These are phyloP conservation scores for Volvariella surrecta DNA, from an alignment of 1,284 basidiomycete genomes.

Conservation along the genomic window DNA sequence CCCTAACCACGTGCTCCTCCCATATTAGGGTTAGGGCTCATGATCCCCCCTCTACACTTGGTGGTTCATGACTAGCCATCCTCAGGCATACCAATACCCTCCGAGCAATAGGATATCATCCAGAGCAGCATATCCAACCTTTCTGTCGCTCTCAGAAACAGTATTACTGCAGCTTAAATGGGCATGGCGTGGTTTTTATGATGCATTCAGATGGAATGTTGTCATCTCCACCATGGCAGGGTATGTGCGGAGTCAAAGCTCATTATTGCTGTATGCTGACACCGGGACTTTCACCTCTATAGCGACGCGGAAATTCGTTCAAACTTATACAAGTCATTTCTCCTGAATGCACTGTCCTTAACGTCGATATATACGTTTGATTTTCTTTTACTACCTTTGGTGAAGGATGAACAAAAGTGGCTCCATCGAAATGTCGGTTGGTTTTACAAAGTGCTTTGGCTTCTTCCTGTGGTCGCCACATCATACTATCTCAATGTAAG, in stretches of 20 bases:
- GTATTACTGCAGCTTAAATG: slow-evolving; percentile 49
- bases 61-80: slow-evolving; percentile 6
- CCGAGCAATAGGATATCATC: slow-evolving; percentile 19
- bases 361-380: slow-evolving; percentile 68
- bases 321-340: slow-evolving; percentile 63
- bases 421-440: slow-evolving; percentile 61
- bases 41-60: too few species aligned
- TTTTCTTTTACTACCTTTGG: slow-evolving; percentile 60
- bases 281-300: slow-evolving; percentile 2
- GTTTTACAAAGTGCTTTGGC: slow-evolving; percentile 70
- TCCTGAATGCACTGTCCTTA: slow-evolving; percentile 63
- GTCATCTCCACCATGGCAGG: slow-evolving; percentile 43
- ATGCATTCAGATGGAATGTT: slow-evolving; percentile 65
- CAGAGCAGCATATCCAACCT: slow-evolving; percentile 52
- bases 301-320: slow-evolving; percentile 69
- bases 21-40: slow-evolving; percentile 27
- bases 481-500: slow-evolving; percentile 74
- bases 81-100: slow-evolving; percentile 1
- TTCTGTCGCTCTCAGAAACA: slow-evolving; percentile 56
- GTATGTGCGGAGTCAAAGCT: too few species aligned
- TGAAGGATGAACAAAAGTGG: slow-evolving; percentile 54
- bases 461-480: slow-evolving; percentile 60
- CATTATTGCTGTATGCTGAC: neutral
- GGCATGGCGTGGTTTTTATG: slow-evolving; percentile 50
- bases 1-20: slow-evolving; percentile 11